Base-by-base conservation (phyloP, 768 basidiomycete species). In the Agaricus blazei region DNA sequence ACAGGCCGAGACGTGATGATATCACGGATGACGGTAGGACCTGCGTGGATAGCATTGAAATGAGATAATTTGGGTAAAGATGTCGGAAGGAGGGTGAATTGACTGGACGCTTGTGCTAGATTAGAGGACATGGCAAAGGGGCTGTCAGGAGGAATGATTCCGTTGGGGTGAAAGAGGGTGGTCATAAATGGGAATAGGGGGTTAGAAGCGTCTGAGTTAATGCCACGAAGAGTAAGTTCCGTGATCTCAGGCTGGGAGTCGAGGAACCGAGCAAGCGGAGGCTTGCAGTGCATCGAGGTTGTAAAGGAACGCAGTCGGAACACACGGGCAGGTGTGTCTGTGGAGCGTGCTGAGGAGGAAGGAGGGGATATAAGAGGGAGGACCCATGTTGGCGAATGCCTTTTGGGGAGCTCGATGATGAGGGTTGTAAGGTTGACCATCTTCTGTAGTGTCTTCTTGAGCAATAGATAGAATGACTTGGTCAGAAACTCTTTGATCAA, bases 221-320 rank as follows among this genome's bases (percentile, higher is more conserved):
- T 76, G 0, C 83, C 83, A 23, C 82, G 72, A 24, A 86, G 72
- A 11, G 79, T 79, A 51, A 87, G 72, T 26, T 85, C 79, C 38
- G 64, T 62, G 57, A 87, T 69, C 27, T 63, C 58, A 4, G 67
- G 68, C 65, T 85, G 84, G 0, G 69, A 67, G 53, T 75, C 78
- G 52, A 87, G 71, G 64, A 85, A 83, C 8, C 60, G 54, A 0
- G 79, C 79, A 12, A 87, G 71, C 3, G 68, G 62, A 3, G 64
- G 59, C 40, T 78, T 75, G 61, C 76, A 83, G n/a, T 76, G 74
- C 66, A 84, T 75, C 15, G 83, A 81, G 0, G 82, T 84, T 9
- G 78, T 72, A 60, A 86, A 74, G 0, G 69, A 61, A n/a, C 63
- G 60, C 29, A 87, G 72, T 4, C 67, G 65, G 59, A 82, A 79